Conservation (phyloP, 2,329 filamentous ascomycete species). For the Pseudocercospora crystallina region DNA sequence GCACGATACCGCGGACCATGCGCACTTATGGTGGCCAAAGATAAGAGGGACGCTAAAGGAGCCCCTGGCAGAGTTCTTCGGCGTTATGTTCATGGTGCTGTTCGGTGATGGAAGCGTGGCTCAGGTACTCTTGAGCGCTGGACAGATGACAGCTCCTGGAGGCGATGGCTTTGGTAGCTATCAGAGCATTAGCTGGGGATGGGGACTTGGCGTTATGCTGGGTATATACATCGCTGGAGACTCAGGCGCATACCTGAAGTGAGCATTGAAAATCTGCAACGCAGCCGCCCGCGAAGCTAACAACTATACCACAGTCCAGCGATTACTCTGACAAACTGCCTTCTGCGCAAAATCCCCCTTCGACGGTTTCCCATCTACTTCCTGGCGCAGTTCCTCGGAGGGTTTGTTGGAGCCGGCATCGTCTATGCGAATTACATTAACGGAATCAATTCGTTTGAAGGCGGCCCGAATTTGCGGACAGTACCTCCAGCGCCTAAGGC, state of each 20-base stretch:
- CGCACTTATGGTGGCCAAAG: slow-evolving; percentile 40
- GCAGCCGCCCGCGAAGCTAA: neutral
- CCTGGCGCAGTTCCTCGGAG: slow-evolving; percentile 65
- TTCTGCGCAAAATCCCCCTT: slow-evolving; percentile 69
- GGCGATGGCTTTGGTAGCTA: slow-evolving; percentile 45
- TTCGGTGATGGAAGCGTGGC: slow-evolving; percentile 48
- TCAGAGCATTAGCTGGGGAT: slow-evolving; percentile 46
- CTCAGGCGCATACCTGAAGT: slow-evolving; percentile 29
- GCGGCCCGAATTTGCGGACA: slow-evolving; percentile 58
- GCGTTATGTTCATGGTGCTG: slow-evolving; percentile 42
- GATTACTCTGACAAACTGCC: slow-evolving; percentile 68
- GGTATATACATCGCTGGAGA: slow-evolving; percentile 47
- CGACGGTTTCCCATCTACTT: slow-evolving; percentile 68
- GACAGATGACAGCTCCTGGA: slow-evolving; percentile 41
- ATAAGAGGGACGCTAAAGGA: slow-evolving; percentile 39
- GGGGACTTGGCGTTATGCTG: slow-evolving; percentile 65
- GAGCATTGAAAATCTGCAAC: slow-evolving; percentile 39
- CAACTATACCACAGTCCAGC: slow-evolving; percentile 54
- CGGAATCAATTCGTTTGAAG: slow-evolving; percentile 62
- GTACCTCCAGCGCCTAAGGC: slow-evolving; percentile 58
- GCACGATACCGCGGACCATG: slow-evolving; percentile 38
- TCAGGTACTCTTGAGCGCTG: slow-evolving; percentile 42
- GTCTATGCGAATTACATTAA: slow-evolving; percentile 52
- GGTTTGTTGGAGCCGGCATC: slow-evolving; percentile 56
- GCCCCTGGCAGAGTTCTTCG: slow-evolving; percentile 48